Percentiles rank a stretch among this genome's conserved stretches.
Evolutionary conservation across 495 filamentous ascomycete genomes (phyloP).

Genomic region (Tetracladium setigerum): DNA sequence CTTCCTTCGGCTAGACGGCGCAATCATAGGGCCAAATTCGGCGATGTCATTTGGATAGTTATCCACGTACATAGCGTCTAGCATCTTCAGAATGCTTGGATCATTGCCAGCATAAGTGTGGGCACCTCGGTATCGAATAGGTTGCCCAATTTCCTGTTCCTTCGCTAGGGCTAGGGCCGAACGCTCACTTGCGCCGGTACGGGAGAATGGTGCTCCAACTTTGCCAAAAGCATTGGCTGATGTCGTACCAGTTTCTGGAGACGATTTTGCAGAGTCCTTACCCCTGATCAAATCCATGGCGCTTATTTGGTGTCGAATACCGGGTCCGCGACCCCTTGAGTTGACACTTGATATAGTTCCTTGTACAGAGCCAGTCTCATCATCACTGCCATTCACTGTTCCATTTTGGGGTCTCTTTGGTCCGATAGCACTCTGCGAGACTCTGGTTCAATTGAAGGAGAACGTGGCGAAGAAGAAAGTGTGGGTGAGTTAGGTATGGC

Average conservation of each 20-base stretch:
- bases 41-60: slow-evolving; percentile 78
- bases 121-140: slow-evolving; percentile 18
- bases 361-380: slow-evolving; percentile 28
- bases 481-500: slow-evolving; percentile 6
- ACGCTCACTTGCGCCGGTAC: slow-evolving; percentile 20
- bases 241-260: slow-evolving; percentile 76
- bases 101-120: slow-evolving; percentile 87
- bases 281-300: slow-evolving; percentile 77
- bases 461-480: slow-evolving; percentile 8
- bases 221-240: slow-evolving; percentile 78
- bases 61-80: slow-evolving; percentile 84
- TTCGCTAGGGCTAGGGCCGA: slow-evolving; percentile 14
- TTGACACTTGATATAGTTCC: slow-evolving; percentile 27
- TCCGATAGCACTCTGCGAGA: slow-evolving; percentile 2
- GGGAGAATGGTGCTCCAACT: slow-evolving; percentile 61
- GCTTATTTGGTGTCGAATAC: slow-evolving; percentile 56
- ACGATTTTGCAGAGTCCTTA: slow-evolving; percentile 70
- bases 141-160: slow-evolving; percentile 1
- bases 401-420: slow-evolving; percentile 14
- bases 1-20: slow-evolving; percentile 57
- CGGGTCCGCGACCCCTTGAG: slow-evolving; percentile 7
- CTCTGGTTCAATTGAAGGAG: slow-evolving; percentile 10
- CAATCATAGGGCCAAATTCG: slow-evolving; percentile 76
- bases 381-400: slow-evolving; percentile 20
- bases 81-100: slow-evolving; percentile 73